These are phyloP conservation scores for Globisporangium acanthophoron DNA, from an alignment of 352 stramenopile species.

Conservation along the genomic window DNA sequence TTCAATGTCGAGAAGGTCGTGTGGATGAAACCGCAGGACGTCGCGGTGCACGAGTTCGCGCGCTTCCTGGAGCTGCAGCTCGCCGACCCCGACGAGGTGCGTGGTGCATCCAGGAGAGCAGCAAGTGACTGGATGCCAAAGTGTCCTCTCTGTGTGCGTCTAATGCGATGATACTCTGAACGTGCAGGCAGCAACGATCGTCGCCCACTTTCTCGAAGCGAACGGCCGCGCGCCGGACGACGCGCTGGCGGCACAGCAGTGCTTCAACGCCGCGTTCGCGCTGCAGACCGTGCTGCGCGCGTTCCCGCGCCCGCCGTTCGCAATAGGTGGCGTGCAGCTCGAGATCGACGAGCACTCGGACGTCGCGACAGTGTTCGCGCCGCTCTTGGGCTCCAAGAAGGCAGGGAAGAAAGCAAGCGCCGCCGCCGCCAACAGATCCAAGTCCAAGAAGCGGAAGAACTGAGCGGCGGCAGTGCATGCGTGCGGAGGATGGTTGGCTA, in stretches of 20 bases:
- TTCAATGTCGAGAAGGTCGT: slow-evolving; percentile 58
- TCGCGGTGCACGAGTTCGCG: slow-evolving; percentile 61
- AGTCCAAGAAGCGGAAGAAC: slow-evolving; percentile 45
- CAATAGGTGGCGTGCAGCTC: slow-evolving; percentile 35
- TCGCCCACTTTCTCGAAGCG: slow-evolving; percentile 45
- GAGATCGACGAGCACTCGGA: slow-evolving; percentile 41
- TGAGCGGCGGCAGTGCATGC: not conserved
- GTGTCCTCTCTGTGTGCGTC: too few species aligned
- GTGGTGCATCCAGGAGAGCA: not conserved
- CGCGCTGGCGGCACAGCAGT: slow-evolving; percentile 46
- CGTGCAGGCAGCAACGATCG: slow-evolving; percentile 26
- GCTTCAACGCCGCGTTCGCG: slow-evolving; percentile 72
- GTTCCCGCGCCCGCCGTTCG: slow-evolving; percentile 50
- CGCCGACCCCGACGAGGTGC: slow-evolving; percentile 36
- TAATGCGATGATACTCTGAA: not conserved
- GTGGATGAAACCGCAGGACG: slow-evolving; percentile 60
- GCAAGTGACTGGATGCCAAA: too few species aligned
- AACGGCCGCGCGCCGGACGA: slow-evolving; percentile 50
- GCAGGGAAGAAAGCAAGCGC: slow-evolving; percentile 9
- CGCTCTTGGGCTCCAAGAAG: slow-evolving; percentile 27
- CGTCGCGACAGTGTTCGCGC: slow-evolving; percentile 33
- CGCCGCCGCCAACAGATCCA: slow-evolving; percentile 16
- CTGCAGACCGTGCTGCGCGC: slow-evolving; percentile 69
- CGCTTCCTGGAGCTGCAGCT: slow-evolving; percentile 75
- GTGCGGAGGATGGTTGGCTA: too few species aligned